Evolutionary conservation across 306 rosid genomes (phyloP), one percentile per base, ranked within the genome.

Genomic region (Dryas alaskensis): DNA sequence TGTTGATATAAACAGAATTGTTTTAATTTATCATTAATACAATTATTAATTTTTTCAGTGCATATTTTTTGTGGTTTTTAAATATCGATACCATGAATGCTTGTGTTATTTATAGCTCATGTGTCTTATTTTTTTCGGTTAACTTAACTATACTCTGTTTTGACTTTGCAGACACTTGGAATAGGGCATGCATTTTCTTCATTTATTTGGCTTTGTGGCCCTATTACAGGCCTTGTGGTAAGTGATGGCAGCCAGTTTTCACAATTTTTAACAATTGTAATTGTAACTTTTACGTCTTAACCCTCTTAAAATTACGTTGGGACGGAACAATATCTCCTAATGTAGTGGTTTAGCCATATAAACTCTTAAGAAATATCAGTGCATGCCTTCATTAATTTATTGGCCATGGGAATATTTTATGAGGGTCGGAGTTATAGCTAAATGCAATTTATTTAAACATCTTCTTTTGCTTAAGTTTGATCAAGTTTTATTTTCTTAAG

Each of bases 221-320:
- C 99, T 64, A 92, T 94, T 73, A 94, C 99, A 61, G 99, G 99
- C 60, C 99, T 94, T 80, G 97, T 94, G 97, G 99, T 94, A 88
- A 63, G 96, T 84, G 78, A 75, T 65, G 44, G 76, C 49, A 42
- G 46, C 31, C 52, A 9, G 44, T 49, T 70, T 59, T 54, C 31
- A 14, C 7, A 10, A 8, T 14, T 64, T 71, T 27, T 73, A 47
- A 73, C 40, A 45, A 22, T 51, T 72, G n/a, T 66, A 40, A 42
- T 69, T 22, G 16, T 49, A 48, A 7, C 58, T 14, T 55, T 13
- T 3, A 40, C 11, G 42, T 31, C 17, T 16, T 46, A 27, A 55
- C 39, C 22, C 16, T 46, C 17, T 27, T 59, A 47, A 37, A n/a
- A 25, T 31, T 16, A 6, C 13, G 27, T 27, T 42, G 57, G 37